Conservation (phyloP, 1,284 basidiomycete species). For the Boletellus sp. region DNA sequence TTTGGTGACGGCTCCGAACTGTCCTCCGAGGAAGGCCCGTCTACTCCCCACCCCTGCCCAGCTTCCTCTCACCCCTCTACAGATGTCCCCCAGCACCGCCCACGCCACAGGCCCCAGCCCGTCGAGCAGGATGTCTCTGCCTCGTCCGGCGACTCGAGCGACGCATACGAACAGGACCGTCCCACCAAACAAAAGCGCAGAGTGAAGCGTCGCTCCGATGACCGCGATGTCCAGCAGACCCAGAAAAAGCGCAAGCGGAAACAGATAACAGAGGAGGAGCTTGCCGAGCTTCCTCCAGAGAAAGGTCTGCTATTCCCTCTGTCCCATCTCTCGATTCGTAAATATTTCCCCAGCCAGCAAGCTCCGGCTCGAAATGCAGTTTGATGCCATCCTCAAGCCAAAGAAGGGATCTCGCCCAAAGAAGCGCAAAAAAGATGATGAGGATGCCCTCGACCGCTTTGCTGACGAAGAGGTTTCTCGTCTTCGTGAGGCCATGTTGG, state of each 20-base stretch:
- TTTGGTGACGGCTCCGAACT: conserved; percentile 80
- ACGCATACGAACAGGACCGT: conserved; percentile 64
- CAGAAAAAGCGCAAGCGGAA: conserved; percentile 45
- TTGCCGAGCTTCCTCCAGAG: conserved; percentile 65
- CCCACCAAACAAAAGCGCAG: conserved; percentile 25
- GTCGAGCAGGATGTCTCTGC: conserved; percentile 43
- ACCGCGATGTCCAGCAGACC: conserved; percentile 35
- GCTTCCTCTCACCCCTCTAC: not conserved
- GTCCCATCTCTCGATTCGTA: not conserved
- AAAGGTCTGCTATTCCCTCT: conserved; percentile 50
- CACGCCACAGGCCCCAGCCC: conserved; percentile 25
- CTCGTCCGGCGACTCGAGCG: conserved; percentile 62
- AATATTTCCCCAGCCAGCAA: conserved; percentile 49
- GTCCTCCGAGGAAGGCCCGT: conserved; percentile 60
- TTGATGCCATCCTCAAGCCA: conserved; percentile 84
- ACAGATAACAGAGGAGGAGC: conserved; percentile 56
- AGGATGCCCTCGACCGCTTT: conserved; percentile 78
- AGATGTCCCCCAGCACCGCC: conserved; percentile 35
- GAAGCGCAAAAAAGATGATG: conserved; percentile 73
- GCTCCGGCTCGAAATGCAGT: conserved; percentile 62
- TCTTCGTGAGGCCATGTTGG: conserved; percentile 82
- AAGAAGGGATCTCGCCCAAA: conserved; percentile 64
- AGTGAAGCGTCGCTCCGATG: conserved; percentile 22
- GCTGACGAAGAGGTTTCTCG: conserved; percentile 90
- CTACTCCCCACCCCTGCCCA: not conserved